Evolutionary conservation across 2,329 filamentous ascomycete species (phyloP).

Genomic region (Clarireedia paspali): DNA sequence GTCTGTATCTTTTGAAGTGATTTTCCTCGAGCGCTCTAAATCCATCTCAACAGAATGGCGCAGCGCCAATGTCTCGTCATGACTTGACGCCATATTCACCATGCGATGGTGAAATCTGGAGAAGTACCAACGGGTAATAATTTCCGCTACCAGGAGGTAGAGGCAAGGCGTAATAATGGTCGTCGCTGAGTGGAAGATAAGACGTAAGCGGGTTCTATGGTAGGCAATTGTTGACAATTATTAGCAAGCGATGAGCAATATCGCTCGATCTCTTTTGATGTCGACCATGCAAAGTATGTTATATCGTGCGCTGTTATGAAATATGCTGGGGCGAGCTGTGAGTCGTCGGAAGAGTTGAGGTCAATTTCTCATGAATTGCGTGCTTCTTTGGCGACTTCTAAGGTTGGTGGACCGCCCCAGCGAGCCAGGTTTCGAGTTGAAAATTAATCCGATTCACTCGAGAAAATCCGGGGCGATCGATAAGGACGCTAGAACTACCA

Average conservation of each 20-base stretch:
- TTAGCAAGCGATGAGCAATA: neutral
- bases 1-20: constrained; percentile 8
- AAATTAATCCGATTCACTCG: neutral
- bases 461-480: too few relatives aligned
- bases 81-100: constrained; percentile 20
- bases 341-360: neutral
- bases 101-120: constrained; percentile 7
- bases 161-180: neutral
- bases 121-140: neutral
- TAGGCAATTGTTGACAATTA: neutral
- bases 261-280: neutral
- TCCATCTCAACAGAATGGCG: constrained; percentile 24
- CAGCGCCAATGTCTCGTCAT: constrained; percentile 16
- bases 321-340: neutral
- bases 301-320: neutral
- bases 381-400: neutral
- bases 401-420: neutral
- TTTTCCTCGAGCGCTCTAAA: constrained; percentile 10
- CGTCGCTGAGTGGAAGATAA: neutral
- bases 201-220: neutral
- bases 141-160: neutral
- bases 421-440: neutral
- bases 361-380: neutral
- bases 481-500: too few relatives aligned
- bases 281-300: neutral